Percentiles rank a stretch among this genome's conserved stretches.
phyloP scores from a whole-genome alignment of 805 yeast species.

The Starmerella potacharoeniae region DNA sequence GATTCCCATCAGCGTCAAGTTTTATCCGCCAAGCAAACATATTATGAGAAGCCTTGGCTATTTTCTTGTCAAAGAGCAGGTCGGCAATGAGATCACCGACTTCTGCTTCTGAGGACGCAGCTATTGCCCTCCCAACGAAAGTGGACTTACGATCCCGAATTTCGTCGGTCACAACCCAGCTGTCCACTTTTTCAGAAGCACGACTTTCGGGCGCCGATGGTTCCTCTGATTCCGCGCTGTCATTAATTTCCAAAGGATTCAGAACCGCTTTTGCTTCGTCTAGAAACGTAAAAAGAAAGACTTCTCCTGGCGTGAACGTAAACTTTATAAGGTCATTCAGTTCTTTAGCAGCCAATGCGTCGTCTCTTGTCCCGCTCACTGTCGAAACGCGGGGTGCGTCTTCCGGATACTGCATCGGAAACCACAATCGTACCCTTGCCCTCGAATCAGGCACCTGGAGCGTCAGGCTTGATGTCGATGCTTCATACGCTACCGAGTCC shows the following conservation, averaged over 20 bases:
- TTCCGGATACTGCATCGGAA: slow-evolving; percentile 62
- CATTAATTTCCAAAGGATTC: background rate
- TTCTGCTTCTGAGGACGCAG: slow-evolving; percentile 54
- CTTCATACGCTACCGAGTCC: slow-evolving; percentile 32
- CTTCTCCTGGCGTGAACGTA: slow-evolving; percentile 49
- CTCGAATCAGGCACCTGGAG: slow-evolving; percentile 45
- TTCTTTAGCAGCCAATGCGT: slow-evolving; percentile 37
- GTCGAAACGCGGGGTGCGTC: slow-evolving; percentile 54
- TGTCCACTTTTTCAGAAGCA: slow-evolving; percentile 32
- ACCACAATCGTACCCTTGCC: slow-evolving; percentile 52
- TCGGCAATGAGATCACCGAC: slow-evolving; percentile 43
- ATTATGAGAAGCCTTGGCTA: slow-evolving; percentile 60
- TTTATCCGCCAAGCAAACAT: slow-evolving; percentile 81
- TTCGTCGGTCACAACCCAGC: slow-evolving; percentile 72
- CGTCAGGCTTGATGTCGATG: background rate
- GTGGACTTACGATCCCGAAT: slow-evolving; percentile 74
- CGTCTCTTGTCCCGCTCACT: slow-evolving; percentile 35
- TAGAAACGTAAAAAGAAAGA: slow-evolving; percentile 68
- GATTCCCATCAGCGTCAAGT: slow-evolving; percentile 34
- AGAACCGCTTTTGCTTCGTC: slow-evolving; percentile 35
- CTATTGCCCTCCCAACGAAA: slow-evolving; percentile 64
- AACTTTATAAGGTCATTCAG: slow-evolving; percentile 44
- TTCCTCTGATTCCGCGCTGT: background rate
- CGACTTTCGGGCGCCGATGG: slow-evolving; percentile 15
- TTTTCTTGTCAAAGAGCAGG: slow-evolving; percentile 52